These are phyloP conservation scores for Syncephalastrum sp. DNA, from an alignment of 371 early-diverging fungal species.

Conservation along the genomic window DNA sequence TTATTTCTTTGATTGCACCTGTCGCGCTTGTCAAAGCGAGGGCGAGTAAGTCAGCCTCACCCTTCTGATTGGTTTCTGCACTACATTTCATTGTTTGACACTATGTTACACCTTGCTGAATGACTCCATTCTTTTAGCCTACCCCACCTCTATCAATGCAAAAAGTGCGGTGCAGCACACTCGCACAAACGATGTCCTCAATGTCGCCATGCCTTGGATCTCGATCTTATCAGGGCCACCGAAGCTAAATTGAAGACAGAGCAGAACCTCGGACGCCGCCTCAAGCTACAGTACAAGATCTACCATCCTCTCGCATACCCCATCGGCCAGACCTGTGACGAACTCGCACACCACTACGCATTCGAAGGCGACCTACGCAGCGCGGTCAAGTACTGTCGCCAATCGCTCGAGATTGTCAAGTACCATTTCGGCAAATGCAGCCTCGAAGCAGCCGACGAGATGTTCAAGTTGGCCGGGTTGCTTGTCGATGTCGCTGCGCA, in stretches of 20 bases:
- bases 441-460: conserved; percentile 31
- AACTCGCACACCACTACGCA: conserved; percentile 18
- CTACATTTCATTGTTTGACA: background rate
- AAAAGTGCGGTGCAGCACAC: background rate
- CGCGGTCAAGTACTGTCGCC: conserved; percentile 17
- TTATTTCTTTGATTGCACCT: conserved; percentile 33
- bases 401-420: conserved; percentile 19
- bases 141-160: too few relatives aligned
- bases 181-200: background rate
- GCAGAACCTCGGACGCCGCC: background rate
- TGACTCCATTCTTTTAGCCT: too few relatives aligned
- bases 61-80: background rate
- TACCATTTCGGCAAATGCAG: conserved; percentile 24
- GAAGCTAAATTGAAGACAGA: background rate
- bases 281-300: conserved; percentile 8
- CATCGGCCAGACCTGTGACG: conserved; percentile 24
- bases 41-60: conserved; percentile 3
- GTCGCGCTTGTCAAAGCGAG: conserved; percentile 18
- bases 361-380: conserved; percentile 5
- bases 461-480: conserved; percentile 28
- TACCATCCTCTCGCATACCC: conserved; percentile 15
- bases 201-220: background rate
- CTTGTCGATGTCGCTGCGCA: background rate
- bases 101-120: background rate
- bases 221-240: background rate